Percentiles rank a stretch among this genome's conserved stretches.
These are phyloP conservation scores for Xylaria sp. DNA, from an alignment of 2,329 filamentous ascomycete species.

Conservation along the genomic window DNA sequence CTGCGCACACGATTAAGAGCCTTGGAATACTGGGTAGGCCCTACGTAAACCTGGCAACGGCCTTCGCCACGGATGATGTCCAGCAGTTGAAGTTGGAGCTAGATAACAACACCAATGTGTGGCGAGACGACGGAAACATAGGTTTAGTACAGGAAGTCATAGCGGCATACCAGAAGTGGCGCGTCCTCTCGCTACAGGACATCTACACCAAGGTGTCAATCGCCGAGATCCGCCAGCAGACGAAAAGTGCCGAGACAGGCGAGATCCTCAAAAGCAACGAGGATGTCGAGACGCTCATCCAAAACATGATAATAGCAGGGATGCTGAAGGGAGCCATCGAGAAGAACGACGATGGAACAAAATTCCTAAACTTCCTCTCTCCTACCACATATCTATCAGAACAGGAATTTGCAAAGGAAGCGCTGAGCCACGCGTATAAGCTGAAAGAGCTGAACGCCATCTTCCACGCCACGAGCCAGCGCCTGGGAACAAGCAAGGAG, in stretches of 20 bases:
- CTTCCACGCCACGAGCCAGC: slow-evolving; percentile 63
- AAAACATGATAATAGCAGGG: slow-evolving; percentile 64
- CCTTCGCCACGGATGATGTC: slow-evolving; percentile 69
- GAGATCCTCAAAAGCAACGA: slow-evolving; percentile 54
- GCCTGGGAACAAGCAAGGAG: slow-evolving; percentile 65
- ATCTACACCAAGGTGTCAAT: slow-evolving; percentile 73
- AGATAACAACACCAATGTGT: slow-evolving; percentile 66
- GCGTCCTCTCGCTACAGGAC: slow-evolving; percentile 76
- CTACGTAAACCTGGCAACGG: slow-evolving; percentile 75
- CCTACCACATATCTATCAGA: slow-evolving; percentile 59
- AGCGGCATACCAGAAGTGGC: slow-evolving; percentile 77
- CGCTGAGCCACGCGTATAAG: slow-evolving; percentile 54
- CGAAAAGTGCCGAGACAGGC: slow-evolving; percentile 65
- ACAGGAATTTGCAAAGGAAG: slow-evolving; percentile 59
- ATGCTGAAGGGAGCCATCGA: slow-evolving; percentile 65
- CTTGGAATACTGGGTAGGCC: slow-evolving; percentile 70
- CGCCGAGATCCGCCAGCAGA: slow-evolving; percentile 61
- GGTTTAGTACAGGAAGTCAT: slow-evolving; percentile 76
- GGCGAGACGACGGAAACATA: slow-evolving; percentile 77
- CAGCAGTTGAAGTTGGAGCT: slow-evolving; percentile 71
- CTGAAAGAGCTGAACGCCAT: slow-evolving; percentile 59
- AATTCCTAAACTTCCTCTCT: slow-evolving; percentile 63
- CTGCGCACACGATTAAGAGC: slow-evolving; percentile 51
- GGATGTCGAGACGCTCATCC: slow-evolving; percentile 59
- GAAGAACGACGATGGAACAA: slow-evolving; percentile 55